Evolutionary conservation across 2,329 filamentous ascomycete species (phyloP), one percentile per base, ranked within the genome.

Genomic region (Monosporascus sp.): DNA sequence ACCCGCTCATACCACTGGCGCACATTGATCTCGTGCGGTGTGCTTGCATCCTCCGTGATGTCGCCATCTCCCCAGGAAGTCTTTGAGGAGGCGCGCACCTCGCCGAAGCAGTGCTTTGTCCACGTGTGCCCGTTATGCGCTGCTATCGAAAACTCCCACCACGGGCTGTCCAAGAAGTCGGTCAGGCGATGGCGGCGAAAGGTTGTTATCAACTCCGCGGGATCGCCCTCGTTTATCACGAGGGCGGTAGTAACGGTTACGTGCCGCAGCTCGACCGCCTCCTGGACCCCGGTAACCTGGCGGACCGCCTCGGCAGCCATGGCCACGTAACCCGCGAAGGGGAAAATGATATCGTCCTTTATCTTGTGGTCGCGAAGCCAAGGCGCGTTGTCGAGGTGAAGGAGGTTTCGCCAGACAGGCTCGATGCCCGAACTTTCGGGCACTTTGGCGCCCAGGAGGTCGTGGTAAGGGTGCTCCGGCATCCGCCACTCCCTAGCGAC

Each of bases 61-160:
- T 26, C 24, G 6, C 24, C 5, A 26, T 26, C 5, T 3, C 24
- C 24, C 38, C 3, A 26, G 4, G 3, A 9, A 17, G 16, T 16
- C n/a, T 7, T 3, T 3, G 41, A 14, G 20, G 17, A 6, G 7
- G 52, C 31, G 3, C 41, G 41, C 2, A 51, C 34, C 26, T 54
- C 20, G 2, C 52, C 52, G 9, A 19, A 43, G 34, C 49, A 49
- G 24, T 55, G 49, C 38, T 55, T 52, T 2, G 19, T 49, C 53
- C 53, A 55, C 9, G 27, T 8, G 14, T 38, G 27, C 4, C 50
- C 49, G 16, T 49, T 55, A n/a, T 49, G 40, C 14, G 49, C 47
- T 34, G 20, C 38, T 6, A 55, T 46, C 7, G 37, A 14, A 20
- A 52, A 52, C 16, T 52, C 45, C 49, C 49, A 55, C 49, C 49